Conservation (phyloP, 495 filamentous ascomycete species). For the Neurospora africana region DNA sequence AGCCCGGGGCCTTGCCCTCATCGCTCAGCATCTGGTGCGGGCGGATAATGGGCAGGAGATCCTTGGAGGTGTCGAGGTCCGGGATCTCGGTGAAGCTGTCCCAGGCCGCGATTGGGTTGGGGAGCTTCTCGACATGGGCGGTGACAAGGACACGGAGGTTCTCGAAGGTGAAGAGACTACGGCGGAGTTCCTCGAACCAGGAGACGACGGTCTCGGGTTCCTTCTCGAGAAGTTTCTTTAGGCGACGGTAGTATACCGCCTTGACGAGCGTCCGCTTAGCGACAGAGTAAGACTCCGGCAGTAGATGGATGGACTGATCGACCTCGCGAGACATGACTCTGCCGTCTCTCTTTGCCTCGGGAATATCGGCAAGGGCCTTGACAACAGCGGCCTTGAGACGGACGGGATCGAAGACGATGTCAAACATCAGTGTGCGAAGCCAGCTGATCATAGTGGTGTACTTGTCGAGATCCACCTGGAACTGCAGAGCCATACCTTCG, state of each 20-base stretch:
- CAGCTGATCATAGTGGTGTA: slow-evolving; percentile 75
- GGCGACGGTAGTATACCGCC: slow-evolving; percentile 74
- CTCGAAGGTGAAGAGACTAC: slow-evolving; percentile 61
- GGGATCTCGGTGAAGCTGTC: slow-evolving; percentile 41
- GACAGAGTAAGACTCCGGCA: slow-evolving; percentile 58
- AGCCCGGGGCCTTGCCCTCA: slow-evolving; percentile 61
- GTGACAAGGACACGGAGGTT: slow-evolving; percentile 81
- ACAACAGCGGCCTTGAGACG: slow-evolving; percentile 75
- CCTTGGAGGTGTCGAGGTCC: slow-evolving; percentile 33
- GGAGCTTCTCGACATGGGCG: slow-evolving; percentile 66
- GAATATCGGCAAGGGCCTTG: slow-evolving; percentile 84
- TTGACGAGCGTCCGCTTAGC: slow-evolving; percentile 79
- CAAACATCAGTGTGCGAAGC: slow-evolving; percentile 77
- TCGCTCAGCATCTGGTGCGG: slow-evolving; percentile 52
- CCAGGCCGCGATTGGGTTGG: slow-evolving; percentile 77
- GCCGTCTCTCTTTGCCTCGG: slow-evolving; percentile 83
- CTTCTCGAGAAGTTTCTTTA: slow-evolving; percentile 63
- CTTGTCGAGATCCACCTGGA: slow-evolving; percentile 81
- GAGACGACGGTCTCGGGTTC: slow-evolving; percentile 60
- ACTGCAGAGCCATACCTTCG: slow-evolving; percentile 68
- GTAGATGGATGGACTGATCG: slow-evolving; percentile 68
- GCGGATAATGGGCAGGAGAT: slow-evolving; percentile 35
- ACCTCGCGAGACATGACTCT: slow-evolving; percentile 67
- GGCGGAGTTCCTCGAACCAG: slow-evolving; percentile 66
- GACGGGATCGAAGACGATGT: slow-evolving; percentile 72